These are phyloP conservation scores for Pisolithus albus DNA, from an alignment of 768 basidiomycete species.

Conservation along the genomic window DNA sequence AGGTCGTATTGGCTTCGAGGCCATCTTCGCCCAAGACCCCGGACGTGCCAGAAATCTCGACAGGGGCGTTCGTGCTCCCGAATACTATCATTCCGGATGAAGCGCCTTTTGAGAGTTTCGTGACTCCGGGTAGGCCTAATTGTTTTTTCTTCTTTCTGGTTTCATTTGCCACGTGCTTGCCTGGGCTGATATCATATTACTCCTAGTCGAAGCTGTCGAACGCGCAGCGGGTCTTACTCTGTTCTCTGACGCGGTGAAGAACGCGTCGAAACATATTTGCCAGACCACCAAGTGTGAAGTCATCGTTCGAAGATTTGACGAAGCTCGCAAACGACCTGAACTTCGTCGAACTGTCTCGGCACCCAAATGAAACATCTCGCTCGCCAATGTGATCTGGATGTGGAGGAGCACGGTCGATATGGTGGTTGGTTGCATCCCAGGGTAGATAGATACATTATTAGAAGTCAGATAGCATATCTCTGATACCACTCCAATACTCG, in stretches of 20 bases:
- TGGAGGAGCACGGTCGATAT: neutral
- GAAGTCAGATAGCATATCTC: conserved; percentile 73
- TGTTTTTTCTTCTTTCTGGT: neutral
- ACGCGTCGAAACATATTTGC: conserved; percentile 78
- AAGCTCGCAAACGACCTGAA: conserved; percentile 65
- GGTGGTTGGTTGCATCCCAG: neutral
- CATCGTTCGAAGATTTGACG: conserved; percentile 84
- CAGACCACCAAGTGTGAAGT: conserved; percentile 83
- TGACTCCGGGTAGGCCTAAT: conserved; percentile 61
- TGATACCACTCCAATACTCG: conserved; percentile 70
- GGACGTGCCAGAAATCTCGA: conserved; percentile 65
- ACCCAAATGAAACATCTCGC: conserved; percentile 13
- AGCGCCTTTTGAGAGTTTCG: conserved; percentile 70
- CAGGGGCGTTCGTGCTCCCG: conserved; percentile 93
- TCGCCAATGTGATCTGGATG: neutral
- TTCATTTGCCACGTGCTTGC: neutral
- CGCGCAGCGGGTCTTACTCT: conserved; percentile 79
- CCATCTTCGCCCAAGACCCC: conserved; percentile 70
- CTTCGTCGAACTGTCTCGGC: conserved; percentile 48
- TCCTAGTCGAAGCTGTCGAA: conserved; percentile 85
- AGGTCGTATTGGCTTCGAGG: conserved; percentile 78
- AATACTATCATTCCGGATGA: conserved; percentile 90
- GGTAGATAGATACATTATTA: conserved; percentile 11
- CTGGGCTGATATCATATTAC: conserved; percentile 1
- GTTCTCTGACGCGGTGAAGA: conserved; percentile 79